These are phyloP conservation scores for Sarcomyxa edulis DNA, from an alignment of 768 basidiomycete genomes.

Conservation along the genomic window DNA sequence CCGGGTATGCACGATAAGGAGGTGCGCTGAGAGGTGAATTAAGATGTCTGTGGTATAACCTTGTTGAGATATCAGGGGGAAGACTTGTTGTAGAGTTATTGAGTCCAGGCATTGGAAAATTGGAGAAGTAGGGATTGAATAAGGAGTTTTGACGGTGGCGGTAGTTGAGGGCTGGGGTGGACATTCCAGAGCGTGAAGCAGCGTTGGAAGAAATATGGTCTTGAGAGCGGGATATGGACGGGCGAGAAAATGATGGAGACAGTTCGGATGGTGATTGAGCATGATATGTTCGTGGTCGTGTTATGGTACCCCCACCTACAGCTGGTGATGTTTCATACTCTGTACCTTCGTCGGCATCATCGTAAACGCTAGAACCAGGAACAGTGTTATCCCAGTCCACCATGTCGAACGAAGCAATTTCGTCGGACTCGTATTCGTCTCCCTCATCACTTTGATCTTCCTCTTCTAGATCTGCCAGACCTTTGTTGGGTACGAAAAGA, in stretches of 20 bases:
- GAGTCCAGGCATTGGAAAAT: not conserved
- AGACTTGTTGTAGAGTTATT: not conserved
- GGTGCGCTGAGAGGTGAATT: not conserved
- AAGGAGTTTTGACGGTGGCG: conserved; percentile 14
- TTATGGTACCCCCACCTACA: conserved; percentile 85
- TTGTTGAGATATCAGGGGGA: not conserved
- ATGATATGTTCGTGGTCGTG: conserved; percentile 80
- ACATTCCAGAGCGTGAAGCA: conserved; percentile 16
- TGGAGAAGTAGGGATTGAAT: conserved; percentile 18
- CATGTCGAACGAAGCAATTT: conserved; percentile 54
- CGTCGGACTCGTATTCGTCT: conserved; percentile 39
- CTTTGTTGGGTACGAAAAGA: conserved; percentile 62
- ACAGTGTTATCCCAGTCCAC: conserved; percentile 67
- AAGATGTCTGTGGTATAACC: not conserved
- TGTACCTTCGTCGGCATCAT: conserved; percentile 35
- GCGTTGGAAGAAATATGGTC: not conserved
- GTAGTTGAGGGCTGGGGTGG: conserved; percentile 20
- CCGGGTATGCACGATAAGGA: not conserved
- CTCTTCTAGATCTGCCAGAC: conserved; percentile 78
- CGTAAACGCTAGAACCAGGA: conserved; percentile 30
- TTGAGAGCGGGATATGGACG: not conserved
- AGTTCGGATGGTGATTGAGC: conserved; percentile 54
- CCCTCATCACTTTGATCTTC: conserved; percentile 39
- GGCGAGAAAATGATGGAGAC: conserved; percentile 10
- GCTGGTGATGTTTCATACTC: conserved; percentile 90